These are phyloP conservation scores for Quercus dentata DNA, from an alignment of 306 rosid genomes.

Conservation along the genomic window DNA sequence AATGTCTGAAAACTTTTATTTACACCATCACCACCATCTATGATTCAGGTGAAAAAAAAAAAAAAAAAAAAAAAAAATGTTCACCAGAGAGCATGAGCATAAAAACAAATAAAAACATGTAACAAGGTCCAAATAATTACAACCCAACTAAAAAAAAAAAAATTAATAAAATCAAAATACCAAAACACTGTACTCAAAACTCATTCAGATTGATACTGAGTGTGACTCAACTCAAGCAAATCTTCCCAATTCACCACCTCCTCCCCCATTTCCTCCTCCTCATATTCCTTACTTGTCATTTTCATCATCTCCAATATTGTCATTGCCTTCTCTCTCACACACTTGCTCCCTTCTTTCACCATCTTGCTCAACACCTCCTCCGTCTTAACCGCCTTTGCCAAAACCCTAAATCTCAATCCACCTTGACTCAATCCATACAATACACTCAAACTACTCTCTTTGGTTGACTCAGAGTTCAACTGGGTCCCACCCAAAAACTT, in stretches of 20 bases:
- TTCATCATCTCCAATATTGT: constrained; percentile 58
- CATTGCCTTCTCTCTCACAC: constrained; percentile 51
- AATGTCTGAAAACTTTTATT: background rate
- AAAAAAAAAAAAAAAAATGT: too few species aligned
- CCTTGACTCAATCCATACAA: constrained; percentile 63
- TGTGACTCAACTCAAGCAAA: constrained; percentile 47
- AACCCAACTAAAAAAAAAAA: background rate
- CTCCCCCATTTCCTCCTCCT: constrained; percentile 50
- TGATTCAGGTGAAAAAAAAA: background rate
- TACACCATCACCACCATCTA: background rate
- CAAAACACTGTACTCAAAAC: constrained; percentile 36
- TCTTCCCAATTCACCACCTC: constrained; percentile 80
- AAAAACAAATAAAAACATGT: background rate
- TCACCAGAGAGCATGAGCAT: background rate
- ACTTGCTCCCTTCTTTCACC: constrained; percentile 54
- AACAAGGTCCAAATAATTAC: background rate
- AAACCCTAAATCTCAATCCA: constrained; percentile 76
- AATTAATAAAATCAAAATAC: background rate
- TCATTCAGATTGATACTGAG: constrained; percentile 14
- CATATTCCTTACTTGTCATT: constrained; percentile 40
- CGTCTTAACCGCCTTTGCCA: constrained; percentile 51
- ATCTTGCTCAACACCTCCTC: constrained; percentile 51
- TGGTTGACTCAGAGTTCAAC: constrained; percentile 28
- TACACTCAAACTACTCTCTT: constrained; percentile 62
- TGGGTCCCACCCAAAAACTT: constrained; percentile 28